Base-by-base conservation (phyloP, 129 eudicot species). In the Saussurea involucrata region DNA sequence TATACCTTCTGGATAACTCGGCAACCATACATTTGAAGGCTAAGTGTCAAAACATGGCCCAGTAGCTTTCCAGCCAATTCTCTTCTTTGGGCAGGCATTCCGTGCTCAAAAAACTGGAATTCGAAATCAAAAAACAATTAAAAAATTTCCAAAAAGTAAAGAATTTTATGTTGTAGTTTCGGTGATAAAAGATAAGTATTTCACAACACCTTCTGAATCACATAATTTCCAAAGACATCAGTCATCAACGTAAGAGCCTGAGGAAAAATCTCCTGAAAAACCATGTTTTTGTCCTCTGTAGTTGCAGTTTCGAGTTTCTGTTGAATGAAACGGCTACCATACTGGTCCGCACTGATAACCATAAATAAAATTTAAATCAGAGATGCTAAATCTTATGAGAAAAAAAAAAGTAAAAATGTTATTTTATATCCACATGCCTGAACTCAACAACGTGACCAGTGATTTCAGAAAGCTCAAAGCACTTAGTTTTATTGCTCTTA, bases 261-360 rank as follows among this genome's bases (percentile, higher is more conserved):
- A 27, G 98, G 96, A 60, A 85, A 82, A 18, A 93, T 93, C 84
- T 93, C 98, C 78, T 88, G 73, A 40, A 88, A 93, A 81, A 93
- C 98, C 90, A 90, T 93, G 78, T 83, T 86, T 69, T 88, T 93
- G 65, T 90, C 98, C 74, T 93, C 98, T 8, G 78, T 70, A 17
- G 98, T 88, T 6, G 98, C 96, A 24, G 96, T 88, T 83, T 93
- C 98, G 66, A 93, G 96, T 76, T 93, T 93, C 71, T 92, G 98
- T 78, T 92, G 98, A 68, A 92, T 92, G 76, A 92, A 92, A 4
- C 98, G 92, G 81, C 98, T 93, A 28, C 96, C 98, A 78, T 93
- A 90, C 85, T 93, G 98, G 46, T 93, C 98, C 75, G 92, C 94
- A 78, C 98, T 93, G 84, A 76, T 25, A 75, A 73, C 31, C 18